Evolutionary conservation across 768 basidiomycete genomes (phyloP), one percentile per base, ranked within the genome.

Genomic region (Boletus pseudo-olivaceus): DNA sequence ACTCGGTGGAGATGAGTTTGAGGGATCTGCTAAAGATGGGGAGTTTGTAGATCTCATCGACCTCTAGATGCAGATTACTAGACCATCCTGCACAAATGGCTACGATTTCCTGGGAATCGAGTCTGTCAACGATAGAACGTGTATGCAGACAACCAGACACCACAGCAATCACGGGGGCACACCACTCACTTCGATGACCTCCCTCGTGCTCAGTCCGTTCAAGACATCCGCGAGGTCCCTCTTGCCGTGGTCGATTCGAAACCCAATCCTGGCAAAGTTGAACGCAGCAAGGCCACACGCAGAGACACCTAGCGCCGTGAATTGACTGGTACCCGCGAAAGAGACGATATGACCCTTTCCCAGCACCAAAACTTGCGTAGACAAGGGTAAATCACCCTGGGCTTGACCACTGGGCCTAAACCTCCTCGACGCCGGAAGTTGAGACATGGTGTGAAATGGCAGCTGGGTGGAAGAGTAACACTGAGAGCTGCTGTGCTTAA

Each of bases 251-350:
- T 66, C 62, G 27, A 66, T 58, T n/a, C 61, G 64, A 33, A 84
- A 75, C 9, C 77, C 71, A 7, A 82, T 59, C 49, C 83, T 74
- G 11, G 79, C 82, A 56, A 83, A 85, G 62, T 87, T 87, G 62
- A 87, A 67, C 2, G 82, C 80, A 23, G 86, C 85, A 26, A 88
- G 73, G 17, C 87, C 87, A 56, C 85, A 88, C 3, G 84, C 77
- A 39, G 85, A 80, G 30, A 70, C 59, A 4, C 68, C 67, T 26
- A 55, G 68, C 11, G 75, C 73, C n/a, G 68, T 68, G 54, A 85
- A 87, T 58, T 87, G 85, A 42, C 84, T 80, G 12, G 80, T 76
- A 17, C 83, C 80, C 6, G 62, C 66, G 55, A 78, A 75, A 2
- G 78, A 80, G 37, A 80, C 72, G 34, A 79, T 70, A 37, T 66